Conservation (phyloP, 192 early-diverging fungal species). For the Endogone sp. region DNA sequence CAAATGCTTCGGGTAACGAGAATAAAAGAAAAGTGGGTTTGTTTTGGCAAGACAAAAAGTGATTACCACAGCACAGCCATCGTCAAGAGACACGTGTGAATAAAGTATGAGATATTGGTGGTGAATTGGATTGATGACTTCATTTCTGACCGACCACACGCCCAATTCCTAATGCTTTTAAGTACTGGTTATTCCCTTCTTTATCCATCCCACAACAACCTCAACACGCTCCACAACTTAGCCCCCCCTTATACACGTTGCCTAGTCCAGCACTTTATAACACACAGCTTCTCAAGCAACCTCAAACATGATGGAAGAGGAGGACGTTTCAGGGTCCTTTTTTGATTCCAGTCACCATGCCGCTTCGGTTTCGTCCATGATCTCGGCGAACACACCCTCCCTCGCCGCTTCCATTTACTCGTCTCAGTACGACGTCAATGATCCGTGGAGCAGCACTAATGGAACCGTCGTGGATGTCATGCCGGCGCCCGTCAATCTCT, state of each 20-base stretch:
- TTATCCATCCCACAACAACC: not conserved
- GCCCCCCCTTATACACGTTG: no score
- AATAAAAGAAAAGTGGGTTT: no score
- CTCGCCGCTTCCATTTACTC: not conserved
- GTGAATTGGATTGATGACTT: no score
- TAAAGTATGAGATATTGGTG: no score
- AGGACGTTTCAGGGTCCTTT: not conserved
- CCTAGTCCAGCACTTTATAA: no score
- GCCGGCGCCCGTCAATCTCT: not conserved
- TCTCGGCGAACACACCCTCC: not conserved
- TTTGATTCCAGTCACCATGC: not conserved
- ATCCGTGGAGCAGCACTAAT: not conserved
- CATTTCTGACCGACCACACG: no score
- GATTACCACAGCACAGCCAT: no score
- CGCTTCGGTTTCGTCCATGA: not conserved
- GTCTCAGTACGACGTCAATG: not conserved
- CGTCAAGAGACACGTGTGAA: no score
- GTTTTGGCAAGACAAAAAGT: no score
- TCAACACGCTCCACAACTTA: not conserved
- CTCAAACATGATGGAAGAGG: slow-evolving; percentile 2
- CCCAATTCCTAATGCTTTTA: no score
- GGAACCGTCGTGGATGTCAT: not conserved
- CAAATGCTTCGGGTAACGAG: no score
- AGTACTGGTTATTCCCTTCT: no score
- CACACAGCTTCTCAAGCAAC: not conserved